Evolutionary conservation across 129 eudicot genomes (phyloP).

Genomic region (Flaveria robusta): DNA sequence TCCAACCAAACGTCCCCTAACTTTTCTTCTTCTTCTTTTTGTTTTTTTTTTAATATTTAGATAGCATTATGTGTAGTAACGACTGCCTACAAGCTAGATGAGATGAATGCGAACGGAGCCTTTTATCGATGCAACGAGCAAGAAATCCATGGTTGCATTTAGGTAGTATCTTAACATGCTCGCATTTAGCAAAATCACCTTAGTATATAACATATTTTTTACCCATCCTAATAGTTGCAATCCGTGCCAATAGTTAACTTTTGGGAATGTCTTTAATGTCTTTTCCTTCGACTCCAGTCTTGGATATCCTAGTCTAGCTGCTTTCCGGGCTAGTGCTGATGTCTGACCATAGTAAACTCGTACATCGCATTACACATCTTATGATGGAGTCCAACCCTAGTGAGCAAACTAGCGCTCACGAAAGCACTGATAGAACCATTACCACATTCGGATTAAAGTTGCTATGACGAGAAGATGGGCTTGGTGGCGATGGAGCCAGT

Average conservation of each 20-base stretch:
- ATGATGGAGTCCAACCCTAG: slow-evolving; percentile 74
- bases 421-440: slow-evolving; percentile 73
- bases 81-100: slow-evolving; percentile 87
- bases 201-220: slow-evolving; percentile 70
- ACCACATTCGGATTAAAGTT: slow-evolving; percentile 77
- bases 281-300: slow-evolving; percentile 64
- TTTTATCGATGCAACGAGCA: slow-evolving; percentile 72
- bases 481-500: slow-evolving; percentile 32
- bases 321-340: slow-evolving; percentile 9
- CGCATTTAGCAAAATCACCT: slow-evolving; percentile 60
- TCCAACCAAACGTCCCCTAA: too few species aligned
- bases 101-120: slow-evolving; percentile 80
- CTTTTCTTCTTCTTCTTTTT: too few species aligned
- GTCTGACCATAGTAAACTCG: slow-evolving; percentile 40
- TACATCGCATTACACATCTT: slow-evolving; percentile 69
- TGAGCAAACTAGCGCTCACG: slow-evolving; percentile 82
- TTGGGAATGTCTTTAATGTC: slow-evolving; percentile 69
- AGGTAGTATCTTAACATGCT: slow-evolving; percentile 59
- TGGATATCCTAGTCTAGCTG: slow-evolving; percentile 37
- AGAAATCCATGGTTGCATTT: slow-evolving; percentile 86
- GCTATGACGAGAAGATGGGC: slow-evolving; percentile 39
- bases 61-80: slow-evolving; percentile 63
- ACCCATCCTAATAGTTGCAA: slow-evolving; percentile 58
- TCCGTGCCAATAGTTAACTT: slow-evolving; percentile 47
- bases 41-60: too few species aligned